Conservation (phyloP, 768 basidiomycete species). For the Holtermanniella nyarrowii region DNA sequence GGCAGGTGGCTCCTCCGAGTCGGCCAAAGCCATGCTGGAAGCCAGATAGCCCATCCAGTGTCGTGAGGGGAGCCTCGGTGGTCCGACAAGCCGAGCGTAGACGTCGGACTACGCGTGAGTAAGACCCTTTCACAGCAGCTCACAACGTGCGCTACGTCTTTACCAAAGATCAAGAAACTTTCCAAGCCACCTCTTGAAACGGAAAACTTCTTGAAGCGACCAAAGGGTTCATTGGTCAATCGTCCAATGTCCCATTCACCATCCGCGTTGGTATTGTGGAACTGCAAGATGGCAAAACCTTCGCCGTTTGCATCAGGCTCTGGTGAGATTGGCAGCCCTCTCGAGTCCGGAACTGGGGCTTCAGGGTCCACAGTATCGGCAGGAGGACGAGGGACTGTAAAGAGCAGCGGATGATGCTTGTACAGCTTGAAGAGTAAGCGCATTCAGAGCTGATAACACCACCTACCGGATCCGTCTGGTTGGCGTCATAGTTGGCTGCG, state of each 20-base stretch:
- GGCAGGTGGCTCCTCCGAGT: slow-evolving; percentile 32
- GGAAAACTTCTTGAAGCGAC: slow-evolving; percentile 29
- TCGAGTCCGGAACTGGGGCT: slow-evolving; percentile 4
- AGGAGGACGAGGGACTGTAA: slow-evolving; percentile 16
- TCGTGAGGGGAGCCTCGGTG: slow-evolving; percentile 26
- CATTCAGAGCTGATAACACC: background rate
- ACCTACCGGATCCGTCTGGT: slow-evolving; percentile 23
- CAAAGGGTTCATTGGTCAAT: slow-evolving; percentile 31
- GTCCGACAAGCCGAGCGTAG: slow-evolving; percentile 24
- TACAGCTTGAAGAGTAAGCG: slow-evolving; percentile 15
- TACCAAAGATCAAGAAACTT: slow-evolving; percentile 27
- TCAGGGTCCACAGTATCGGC: slow-evolving; percentile 12
- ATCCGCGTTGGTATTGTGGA: slow-evolving; percentile 25
- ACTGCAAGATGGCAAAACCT: slow-evolving; percentile 8
- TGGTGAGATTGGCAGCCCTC: slow-evolving; percentile 5
- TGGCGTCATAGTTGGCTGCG: slow-evolving; percentile 32
- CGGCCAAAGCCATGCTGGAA: slow-evolving; percentile 37
- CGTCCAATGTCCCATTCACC: slow-evolving; percentile 32
- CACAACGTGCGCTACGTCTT: slow-evolving; percentile 23
- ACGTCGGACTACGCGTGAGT: background rate
- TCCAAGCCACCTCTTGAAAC: slow-evolving; percentile 38
- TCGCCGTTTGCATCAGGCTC: slow-evolving; percentile 6
- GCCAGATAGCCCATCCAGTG: slow-evolving; percentile 37
- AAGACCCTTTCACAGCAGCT: slow-evolving; percentile 13
- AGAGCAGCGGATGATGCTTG: slow-evolving; percentile 38